Base-by-base conservation (phyloP, 352 stramenopile species). In the Phytophthora pinifolia region DNA sequence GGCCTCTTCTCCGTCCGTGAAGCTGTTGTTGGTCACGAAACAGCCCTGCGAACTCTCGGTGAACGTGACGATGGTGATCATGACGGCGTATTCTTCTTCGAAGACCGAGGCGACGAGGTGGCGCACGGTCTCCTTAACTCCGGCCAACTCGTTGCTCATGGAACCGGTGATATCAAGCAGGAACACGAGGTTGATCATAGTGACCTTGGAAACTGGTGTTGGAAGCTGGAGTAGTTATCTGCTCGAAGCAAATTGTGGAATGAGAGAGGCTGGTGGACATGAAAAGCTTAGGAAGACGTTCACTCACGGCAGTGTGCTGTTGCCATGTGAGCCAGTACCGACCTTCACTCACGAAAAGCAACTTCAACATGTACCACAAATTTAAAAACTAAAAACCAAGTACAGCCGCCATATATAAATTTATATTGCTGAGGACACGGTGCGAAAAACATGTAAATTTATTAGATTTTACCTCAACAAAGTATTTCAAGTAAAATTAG, bases 51-150 rank as follows among this genome's bases (percentile, higher is more conserved):
- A 33, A 45, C 62, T 57, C 54, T 87, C 79, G 0, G 76, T 89
- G 58, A 88, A 89, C 6, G 79, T 89, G 72, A 89, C 75, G 64
- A 87, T 73, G 22, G 79, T 89, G 58, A 89, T 72, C 62, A 75
- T 76, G 46, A 86, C 70, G 29, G 69, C 48, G 47, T 79, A 70
- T 9, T 79, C 61, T 27, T 78, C 54, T n/a, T 82, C 70, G 15
- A 77, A 85, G 6, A 80, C 76, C 0, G 67, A 74, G 17, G 71
- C 49, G 3, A 86, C 72, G 43, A 89, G 65, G 30, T 74, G 68
- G 6, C 62, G 51, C 45, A 87, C 74, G 13, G 74, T 89, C 41
- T 61, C 44, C 65, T 85, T 87, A 33, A 86, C 67, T 7, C 74
- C 79, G 31, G 66, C 54, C 22, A 89, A 43, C 46, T 89, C 72